Evolutionary conservation across 78 protist genomes (phyloP).

Genomic region (Speleostelium caveatum): DNA sequence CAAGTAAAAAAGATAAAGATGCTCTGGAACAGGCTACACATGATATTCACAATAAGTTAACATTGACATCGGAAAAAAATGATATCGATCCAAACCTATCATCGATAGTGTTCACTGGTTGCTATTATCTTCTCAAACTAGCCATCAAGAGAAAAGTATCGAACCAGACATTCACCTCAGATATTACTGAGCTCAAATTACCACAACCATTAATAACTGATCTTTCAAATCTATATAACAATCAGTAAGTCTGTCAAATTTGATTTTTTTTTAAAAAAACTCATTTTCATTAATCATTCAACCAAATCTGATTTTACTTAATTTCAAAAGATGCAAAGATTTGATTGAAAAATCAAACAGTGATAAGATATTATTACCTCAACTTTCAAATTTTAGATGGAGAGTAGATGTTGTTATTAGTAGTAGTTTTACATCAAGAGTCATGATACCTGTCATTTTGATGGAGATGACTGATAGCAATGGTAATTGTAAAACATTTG

Average conservation of each 20-base stretch:
- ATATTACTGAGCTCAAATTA: constrained; percentile 40
- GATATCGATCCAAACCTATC: constrained; percentile 9
- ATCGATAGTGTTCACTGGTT: constrained; percentile 61
- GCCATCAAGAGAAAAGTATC: constrained; percentile 34
- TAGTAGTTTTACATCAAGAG: constrained; percentile 74
- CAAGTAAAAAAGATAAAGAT: constrained; percentile 18
- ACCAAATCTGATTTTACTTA: too few species aligned
- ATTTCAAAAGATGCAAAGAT: constrained; percentile 36
- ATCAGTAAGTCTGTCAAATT: constrained; percentile 11
- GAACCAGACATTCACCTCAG: constrained; percentile 11
- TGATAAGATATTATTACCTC: constrained; percentile 67
- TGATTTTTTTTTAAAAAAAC: too few species aligned
- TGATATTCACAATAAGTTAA: constrained; percentile 25
- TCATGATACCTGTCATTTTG: constrained; percentile 45
- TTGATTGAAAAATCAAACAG: constrained; percentile 28
- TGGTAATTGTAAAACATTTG: constrained; percentile 59
- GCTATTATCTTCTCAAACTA: constrained; percentile 45
- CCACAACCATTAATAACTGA: constrained; percentile 33
- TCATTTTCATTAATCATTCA: background rate
- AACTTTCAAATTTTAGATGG: constrained; percentile 66
- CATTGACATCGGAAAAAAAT: background rate
- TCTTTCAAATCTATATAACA: constrained; percentile 39
- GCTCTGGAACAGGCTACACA: constrained; percentile 28
- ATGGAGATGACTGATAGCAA: constrained; percentile 78
- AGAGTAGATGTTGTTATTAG: constrained; percentile 78